A percentile compares a stretch with the other conserved stretches of the same genome.
These are phyloP conservation scores for Orbilia ellipsospora DNA, from an alignment of 2,329 filamentous ascomycete genomes.

Conservation along the genomic window DNA sequence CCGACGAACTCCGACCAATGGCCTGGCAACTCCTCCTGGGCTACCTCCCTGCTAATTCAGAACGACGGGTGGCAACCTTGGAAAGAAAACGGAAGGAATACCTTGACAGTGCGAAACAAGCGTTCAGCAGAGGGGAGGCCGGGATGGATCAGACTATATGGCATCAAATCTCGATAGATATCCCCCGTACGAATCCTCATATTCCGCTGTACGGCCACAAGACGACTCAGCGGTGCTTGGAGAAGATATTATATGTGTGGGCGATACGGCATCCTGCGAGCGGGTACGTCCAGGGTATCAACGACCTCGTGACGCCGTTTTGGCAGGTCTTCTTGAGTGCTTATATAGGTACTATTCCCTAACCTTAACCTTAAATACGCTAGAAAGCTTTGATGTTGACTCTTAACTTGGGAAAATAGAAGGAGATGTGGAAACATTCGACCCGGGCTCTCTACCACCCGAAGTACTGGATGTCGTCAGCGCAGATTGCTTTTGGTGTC, in stretches of 20 bases:
- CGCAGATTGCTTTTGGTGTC: conserved; percentile 97
- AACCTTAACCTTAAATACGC: neutral
- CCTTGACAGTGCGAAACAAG: conserved; percentile 84
- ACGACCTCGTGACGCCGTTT: conserved; percentile 96
- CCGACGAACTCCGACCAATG: conserved; percentile 95
- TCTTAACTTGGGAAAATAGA: conserved; percentile 46
- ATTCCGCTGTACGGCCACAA: conserved; percentile 95
- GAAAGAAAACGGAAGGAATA: conserved; percentile 98
- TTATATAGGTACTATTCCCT: conserved; percentile 67
- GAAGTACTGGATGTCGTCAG: conserved; percentile 95
- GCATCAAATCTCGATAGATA: conserved; percentile 99
- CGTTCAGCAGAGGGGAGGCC: conserved; percentile 74
- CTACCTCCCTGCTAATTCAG: conserved; percentile 96
- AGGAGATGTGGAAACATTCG: conserved; percentile 68
- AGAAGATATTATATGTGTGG: conserved; percentile 97
- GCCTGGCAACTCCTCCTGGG: conserved; percentile 97
- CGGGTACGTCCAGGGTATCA: conserved; percentile 98
- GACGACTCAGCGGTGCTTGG: conserved; percentile 91
- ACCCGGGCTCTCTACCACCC: conserved; percentile 90
- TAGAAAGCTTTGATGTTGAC: neutral
- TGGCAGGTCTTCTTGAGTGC: conserved; percentile 96
- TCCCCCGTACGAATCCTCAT: conserved; percentile 94
- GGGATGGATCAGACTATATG: conserved; percentile 96
- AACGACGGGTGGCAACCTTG: conserved; percentile 86
- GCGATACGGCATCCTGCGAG: conserved; percentile 96